Percentiles rank a stretch among this genome's conserved stretches.
Evolutionary conservation across 2,329 filamentous ascomycete genomes (phyloP).

Genomic region (Pezicula radicicola): DNA sequence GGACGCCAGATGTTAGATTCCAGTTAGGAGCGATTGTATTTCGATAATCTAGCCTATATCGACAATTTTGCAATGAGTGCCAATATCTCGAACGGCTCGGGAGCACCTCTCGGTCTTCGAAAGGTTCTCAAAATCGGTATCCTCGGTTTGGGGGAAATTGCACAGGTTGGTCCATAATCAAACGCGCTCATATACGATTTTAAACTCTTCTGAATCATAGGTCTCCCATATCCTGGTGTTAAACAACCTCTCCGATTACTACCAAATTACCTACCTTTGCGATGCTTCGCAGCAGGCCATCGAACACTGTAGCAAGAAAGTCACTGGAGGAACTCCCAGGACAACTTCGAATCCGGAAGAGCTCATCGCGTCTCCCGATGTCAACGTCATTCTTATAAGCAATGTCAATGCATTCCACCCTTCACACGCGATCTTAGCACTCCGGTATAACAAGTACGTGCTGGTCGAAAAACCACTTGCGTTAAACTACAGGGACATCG

Average conservation of each 20-base stretch:
- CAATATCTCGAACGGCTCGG: too few species aligned
- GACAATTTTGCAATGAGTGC: too few species aligned
- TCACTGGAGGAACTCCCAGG: constrained; percentile 38
- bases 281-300: constrained; percentile 42
- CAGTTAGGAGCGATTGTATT: too few species aligned
- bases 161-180: too few species aligned
- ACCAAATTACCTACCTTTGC: constrained; percentile 27
- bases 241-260: constrained; percentile 35
- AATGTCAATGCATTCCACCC: constrained; percentile 53
- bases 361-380: constrained; percentile 38
- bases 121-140: constrained; percentile 13
- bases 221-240: constrained; percentile 45
- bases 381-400: constrained; percentile 51
- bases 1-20: too few species aligned
- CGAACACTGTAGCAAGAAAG: constrained; percentile 43
- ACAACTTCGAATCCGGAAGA: constrained; percentile 39
- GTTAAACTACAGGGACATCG: constrained; percentile 40
- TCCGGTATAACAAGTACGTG: constrained; percentile 50
- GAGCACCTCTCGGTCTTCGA: too few species aligned
- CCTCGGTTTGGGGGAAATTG: constrained; percentile 24
- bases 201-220: too few species aligned
- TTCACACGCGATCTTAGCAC: constrained; percentile 43
- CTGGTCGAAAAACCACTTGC: constrained; percentile 58
- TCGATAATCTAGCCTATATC: too few species aligned
- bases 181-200: too few species aligned